phyloP scores from a whole-genome alignment of 129 eudicot genomes.

The Erigeron canadensis region DNA sequence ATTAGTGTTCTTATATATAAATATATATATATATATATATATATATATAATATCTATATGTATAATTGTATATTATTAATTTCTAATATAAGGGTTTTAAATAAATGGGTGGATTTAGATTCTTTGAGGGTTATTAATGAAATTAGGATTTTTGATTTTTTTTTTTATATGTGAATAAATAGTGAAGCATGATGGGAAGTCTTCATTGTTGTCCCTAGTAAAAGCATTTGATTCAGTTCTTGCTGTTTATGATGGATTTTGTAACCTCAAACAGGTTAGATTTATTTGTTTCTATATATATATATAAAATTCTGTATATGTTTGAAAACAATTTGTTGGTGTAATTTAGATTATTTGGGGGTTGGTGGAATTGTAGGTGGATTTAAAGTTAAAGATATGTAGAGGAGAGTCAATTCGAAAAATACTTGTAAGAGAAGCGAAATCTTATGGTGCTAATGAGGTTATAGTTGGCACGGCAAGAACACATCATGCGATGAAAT shows the following conservation, averaged over 20 bases:
- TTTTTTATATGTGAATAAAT: slow-evolving; percentile 32
- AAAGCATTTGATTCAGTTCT: slow-evolving; percentile 84
- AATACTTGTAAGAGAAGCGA: slow-evolving; percentile 75
- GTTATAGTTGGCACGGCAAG: slow-evolving; percentile 73
- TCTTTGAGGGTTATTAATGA: slow-evolving; percentile 17
- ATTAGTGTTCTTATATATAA: too few relatives aligned
- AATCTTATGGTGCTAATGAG: slow-evolving; percentile 60
- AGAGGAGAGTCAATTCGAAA: slow-evolving; percentile 81
- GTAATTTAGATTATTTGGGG: neutral
- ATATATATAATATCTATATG: too few relatives aligned
- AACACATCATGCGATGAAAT: slow-evolving; percentile 57
- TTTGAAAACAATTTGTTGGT: neutral
- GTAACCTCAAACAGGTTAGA: slow-evolving; percentile 85
- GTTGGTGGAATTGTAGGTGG: slow-evolving; percentile 53
- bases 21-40: too few relatives aligned
- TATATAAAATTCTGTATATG: neutral
- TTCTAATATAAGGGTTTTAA: too few relatives aligned
- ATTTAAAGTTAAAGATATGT: slow-evolving; percentile 94
- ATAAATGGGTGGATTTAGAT: neutral
- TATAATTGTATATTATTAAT: too few relatives aligned
- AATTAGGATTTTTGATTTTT: slow-evolving; percentile 18
- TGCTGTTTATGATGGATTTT: slow-evolving; percentile 95
- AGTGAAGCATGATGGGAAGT: slow-evolving; percentile 71
- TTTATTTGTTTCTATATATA: neutral
- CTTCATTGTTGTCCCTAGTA: slow-evolving; percentile 73